Conservation (phyloP, 768 basidiomycete species). For the Lactifluus volemus region DNA sequence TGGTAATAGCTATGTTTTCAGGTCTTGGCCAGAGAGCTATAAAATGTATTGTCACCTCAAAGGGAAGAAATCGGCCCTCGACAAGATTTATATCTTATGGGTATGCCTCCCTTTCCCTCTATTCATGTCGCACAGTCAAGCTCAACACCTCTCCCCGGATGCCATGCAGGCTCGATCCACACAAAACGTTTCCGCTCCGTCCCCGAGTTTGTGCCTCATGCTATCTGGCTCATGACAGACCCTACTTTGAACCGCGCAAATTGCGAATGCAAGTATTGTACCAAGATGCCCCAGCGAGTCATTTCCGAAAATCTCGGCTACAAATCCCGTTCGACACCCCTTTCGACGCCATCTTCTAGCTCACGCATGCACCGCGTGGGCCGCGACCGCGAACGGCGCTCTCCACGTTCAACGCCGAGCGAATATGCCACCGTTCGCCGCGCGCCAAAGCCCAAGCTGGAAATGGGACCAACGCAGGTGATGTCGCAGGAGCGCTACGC, state of each 20-base stretch:
- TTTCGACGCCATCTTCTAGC: not conserved
- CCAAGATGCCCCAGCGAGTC: slow-evolving; percentile 57
- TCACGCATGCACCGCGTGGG: slow-evolving; percentile 12
- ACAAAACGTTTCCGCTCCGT: slow-evolving; percentile 61
- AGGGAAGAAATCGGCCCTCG: slow-evolving; percentile 46
- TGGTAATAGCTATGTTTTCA: slow-evolving; percentile 50
- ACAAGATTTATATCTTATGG: slow-evolving; percentile 72
- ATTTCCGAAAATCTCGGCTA: slow-evolving; percentile 55
- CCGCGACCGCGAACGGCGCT: slow-evolving; percentile 10
- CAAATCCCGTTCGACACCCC: slow-evolving; percentile 21
- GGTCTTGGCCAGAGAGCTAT: slow-evolving; percentile 59
- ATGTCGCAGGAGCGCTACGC: slow-evolving; percentile 55
- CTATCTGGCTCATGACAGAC: slow-evolving; percentile 66
- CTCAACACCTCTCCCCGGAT: not conserved
- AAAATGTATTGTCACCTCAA: slow-evolving; percentile 69
- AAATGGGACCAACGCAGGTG: slow-evolving; percentile 32
- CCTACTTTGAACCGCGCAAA: slow-evolving; percentile 35
- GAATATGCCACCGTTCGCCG: slow-evolving; percentile 38
- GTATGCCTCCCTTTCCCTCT: slow-evolving; percentile 30
- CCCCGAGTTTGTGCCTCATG: slow-evolving; percentile 83
- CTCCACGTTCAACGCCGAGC: slow-evolving; percentile 15
- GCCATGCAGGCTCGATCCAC: slow-evolving; percentile 31
- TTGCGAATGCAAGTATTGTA: slow-evolving; percentile 74
- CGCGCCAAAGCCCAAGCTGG: slow-evolving; percentile 28
- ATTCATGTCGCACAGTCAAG: not conserved